A percentile compares a stretch with the other conserved stretches of the same genome.
Conservation (phyloP, 371 early-diverging fungal species). For the Homolaphlyctis polyrhiza region DNA sequence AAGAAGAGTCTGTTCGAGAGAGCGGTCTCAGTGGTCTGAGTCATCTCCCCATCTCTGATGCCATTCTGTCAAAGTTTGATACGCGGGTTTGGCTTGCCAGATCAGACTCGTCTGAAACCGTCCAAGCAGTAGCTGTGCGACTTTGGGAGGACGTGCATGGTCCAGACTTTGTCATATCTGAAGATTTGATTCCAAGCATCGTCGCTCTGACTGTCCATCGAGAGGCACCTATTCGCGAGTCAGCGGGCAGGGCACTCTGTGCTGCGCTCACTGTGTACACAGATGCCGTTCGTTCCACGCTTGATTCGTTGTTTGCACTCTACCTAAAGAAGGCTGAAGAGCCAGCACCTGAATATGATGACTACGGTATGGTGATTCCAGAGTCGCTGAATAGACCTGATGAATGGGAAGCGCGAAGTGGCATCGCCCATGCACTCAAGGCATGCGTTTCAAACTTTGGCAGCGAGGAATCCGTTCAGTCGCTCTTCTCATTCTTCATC, state of each 20-base stretch:
- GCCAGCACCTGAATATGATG: conserved; percentile 87
- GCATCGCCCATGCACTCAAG: conserved; percentile 71
- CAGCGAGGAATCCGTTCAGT: conserved; percentile 41
- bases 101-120: conserved; percentile 57
- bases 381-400: conserved; percentile 77
- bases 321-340: conserved; percentile 51
- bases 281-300: conserved; percentile 13
- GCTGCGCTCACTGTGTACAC: conserved; percentile 23
- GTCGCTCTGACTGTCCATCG: conserved; percentile 36
- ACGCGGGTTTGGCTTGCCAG: conserved; percentile 30
- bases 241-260: conserved; percentile 65
- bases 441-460: conserved; percentile 63
- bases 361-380: conserved; percentile 83
- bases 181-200: neutral
- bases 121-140: conserved; percentile 61
- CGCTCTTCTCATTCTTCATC: conserved; percentile 75
- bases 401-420: conserved; percentile 75
- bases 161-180: conserved; percentile 60
- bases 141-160: conserved; percentile 63
- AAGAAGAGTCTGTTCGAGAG: conserved; percentile 72
- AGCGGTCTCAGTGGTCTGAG: conserved; percentile 73
- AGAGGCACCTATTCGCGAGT: conserved; percentile 57
- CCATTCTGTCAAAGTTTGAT: conserved; percentile 22
- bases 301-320: conserved; percentile 24
- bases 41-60: conserved; percentile 25